Evolutionary conservation across 164 flowering plant species (phyloP), one percentile per base, ranked within the genome.

Genomic region (Aristolochia californica): DNA sequence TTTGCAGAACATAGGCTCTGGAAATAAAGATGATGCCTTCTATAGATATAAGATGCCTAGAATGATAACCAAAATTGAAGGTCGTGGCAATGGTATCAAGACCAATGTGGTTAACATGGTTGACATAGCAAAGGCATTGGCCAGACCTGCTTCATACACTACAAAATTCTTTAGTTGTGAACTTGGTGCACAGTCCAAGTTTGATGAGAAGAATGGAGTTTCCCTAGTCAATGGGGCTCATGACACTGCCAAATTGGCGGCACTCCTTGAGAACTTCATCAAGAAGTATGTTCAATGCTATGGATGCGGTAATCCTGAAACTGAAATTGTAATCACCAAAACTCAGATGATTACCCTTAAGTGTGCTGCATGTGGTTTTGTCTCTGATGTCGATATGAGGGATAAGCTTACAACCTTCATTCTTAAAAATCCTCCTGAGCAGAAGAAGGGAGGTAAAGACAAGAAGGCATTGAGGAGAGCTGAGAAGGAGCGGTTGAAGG

Each of bases 311-410:
- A 90, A 90, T 61, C 97, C 97, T 26, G 97, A 90, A 64, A 90
- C 97, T 24, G 89, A 90, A 58, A 57, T 90, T 4, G 11, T 83
- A 4, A 87, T 87, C 23, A 83, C 87, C 0, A 90, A 85, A 74
- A 75, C 77, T 0, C 95, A 90, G 77, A 87, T 90, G 95, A 61
- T 90, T 45, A 78, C 72, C 25, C 75, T 90, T 5, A 87, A 87
- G 62, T 90, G 97, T 75, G 91, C 91, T 58, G 97, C 97, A 1
- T 90, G 97, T 76, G 97, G 97, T 9, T 81, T 74, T 71, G 22
- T 90, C 2, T 90, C 97, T 0, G 97, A 87, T 73, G 97, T 90
- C n/a, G 97, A 85, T 49, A 90, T 85, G 95, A 80, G 97, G 81
- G 95, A 87, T 72, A 85, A 83, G 70, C 83, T 90, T 57, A 85